Percentiles rank a stretch among this genome's conserved stretches.
Conservation (phyloP, 768 basidiomycete species). For the Boletus rex-veris region DNA sequence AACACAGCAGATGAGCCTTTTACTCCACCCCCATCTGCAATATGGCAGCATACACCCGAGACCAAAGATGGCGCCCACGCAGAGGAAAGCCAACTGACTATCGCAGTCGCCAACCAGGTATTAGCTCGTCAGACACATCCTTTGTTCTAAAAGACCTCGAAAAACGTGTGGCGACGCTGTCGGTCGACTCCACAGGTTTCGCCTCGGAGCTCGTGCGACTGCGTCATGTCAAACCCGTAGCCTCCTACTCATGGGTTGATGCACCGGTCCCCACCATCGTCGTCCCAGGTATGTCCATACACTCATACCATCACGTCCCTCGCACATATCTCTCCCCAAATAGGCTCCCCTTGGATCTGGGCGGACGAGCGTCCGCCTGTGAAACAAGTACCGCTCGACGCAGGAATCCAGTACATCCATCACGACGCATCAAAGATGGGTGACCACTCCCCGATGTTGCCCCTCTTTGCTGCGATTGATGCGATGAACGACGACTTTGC, state of each 20-base stretch:
- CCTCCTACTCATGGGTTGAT: constrained; percentile 56
- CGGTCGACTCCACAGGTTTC: constrained; percentile 1
- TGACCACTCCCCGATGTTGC: constrained; percentile 41
- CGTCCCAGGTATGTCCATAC: constrained; percentile 42
- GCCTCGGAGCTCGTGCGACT: constrained; percentile 30
- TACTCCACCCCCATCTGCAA: background rate
- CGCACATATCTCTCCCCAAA: background rate
- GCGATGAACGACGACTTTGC: constrained; percentile 27
- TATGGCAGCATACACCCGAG: constrained; percentile 19
- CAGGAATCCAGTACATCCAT: constrained; percentile 48
- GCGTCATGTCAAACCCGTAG: constrained; percentile 40
- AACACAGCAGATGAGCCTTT: background rate
- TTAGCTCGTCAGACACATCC: background rate
- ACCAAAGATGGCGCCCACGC: constrained; percentile 8
- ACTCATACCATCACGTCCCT: background rate
- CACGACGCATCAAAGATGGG: constrained; percentile 52
- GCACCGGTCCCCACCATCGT: constrained; percentile 44
- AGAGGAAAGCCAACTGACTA: constrained; percentile 11
- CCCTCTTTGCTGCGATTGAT: constrained; percentile 60
- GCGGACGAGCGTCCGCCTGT: constrained; percentile 44
- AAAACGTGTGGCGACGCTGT: constrained; percentile 16
- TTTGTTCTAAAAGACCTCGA: constrained; percentile 26
- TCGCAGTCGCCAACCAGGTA: background rate
- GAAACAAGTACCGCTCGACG: constrained; percentile 52
- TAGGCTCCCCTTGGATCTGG: constrained; percentile 64